Evolutionary conservation across 2,329 filamentous ascomycete species (phyloP).

Genomic region (Penicillium sp.): DNA sequence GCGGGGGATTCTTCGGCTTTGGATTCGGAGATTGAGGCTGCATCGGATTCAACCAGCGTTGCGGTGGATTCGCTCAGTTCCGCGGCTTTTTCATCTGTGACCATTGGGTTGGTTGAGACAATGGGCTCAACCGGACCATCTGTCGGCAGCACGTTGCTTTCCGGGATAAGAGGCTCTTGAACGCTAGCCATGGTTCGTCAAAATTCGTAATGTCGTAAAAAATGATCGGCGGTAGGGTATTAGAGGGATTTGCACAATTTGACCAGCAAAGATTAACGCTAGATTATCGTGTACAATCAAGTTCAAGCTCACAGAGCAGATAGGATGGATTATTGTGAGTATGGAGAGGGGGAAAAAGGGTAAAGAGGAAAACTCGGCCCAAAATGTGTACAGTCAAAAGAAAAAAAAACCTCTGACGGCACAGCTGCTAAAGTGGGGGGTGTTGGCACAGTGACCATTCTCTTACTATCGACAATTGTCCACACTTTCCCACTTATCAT

Average conservation of each 20-base stretch:
- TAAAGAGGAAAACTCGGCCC: constrained; percentile 15
- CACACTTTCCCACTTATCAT: constrained; percentile 13
- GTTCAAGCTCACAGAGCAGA: constrained; percentile 22
- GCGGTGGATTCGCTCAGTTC: constrained; percentile 3
- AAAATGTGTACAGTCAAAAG: not conserved
- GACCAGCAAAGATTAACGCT: constrained; percentile 29
- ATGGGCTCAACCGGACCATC: constrained; percentile 18
- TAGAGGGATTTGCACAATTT: constrained; percentile 24
- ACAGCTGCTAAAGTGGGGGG: constrained; percentile 6
- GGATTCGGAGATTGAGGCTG: not conserved
- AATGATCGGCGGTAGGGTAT: constrained; percentile 17
- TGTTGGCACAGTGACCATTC: constrained; percentile 29
- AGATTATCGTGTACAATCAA: constrained; percentile 22
- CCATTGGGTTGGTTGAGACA: constrained; percentile 11
- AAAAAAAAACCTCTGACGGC: not conserved
- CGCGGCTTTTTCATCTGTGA: constrained; percentile 9
- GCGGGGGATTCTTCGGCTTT: not conserved
- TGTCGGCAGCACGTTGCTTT: constrained; percentile 21
- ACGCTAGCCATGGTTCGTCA: constrained; percentile 25
- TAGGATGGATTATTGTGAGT: constrained; percentile 5
- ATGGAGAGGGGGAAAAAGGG: constrained; percentile 15
- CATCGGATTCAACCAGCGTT: not conserved
- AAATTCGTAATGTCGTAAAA: constrained; percentile 23
- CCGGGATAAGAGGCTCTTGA: not conserved
- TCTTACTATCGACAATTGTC: not conserved